Evolutionary conservation across 768 basidiomycete genomes (phyloP).

Genomic region (Imleria badia): DNA sequence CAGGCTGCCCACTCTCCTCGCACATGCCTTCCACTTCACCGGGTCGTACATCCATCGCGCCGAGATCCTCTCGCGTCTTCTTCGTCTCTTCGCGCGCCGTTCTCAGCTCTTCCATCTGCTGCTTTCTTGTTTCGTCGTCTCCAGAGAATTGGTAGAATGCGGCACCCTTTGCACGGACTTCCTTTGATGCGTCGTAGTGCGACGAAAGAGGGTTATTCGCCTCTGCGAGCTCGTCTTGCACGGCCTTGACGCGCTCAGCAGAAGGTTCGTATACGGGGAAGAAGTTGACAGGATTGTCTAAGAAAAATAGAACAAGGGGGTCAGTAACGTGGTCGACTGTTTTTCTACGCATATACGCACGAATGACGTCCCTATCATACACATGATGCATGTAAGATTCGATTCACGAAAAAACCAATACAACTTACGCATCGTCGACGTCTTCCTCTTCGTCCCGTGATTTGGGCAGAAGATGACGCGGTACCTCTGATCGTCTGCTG

Average conservation of each 20-base stretch:
- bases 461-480: constrained; percentile 56
- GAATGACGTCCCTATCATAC: constrained; percentile 54
- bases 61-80: constrained; percentile 54
- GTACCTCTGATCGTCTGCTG: constrained; percentile 71
- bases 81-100: constrained; percentile 70
- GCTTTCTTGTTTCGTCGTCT: constrained; percentile 74
- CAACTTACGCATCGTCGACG: constrained; percentile 56
- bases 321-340: background rate
- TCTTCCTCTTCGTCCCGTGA: constrained; percentile 40
- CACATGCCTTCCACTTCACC: constrained; percentile 82
- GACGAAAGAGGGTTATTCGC: constrained; percentile 62
- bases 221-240: constrained; percentile 69
- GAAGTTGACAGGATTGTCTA: constrained; percentile 79
- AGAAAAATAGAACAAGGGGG: background rate
- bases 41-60: constrained; percentile 58
- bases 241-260: constrained; percentile 72
- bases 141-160: constrained; percentile 89
- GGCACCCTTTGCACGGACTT: constrained; percentile 87
- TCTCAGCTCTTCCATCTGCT: constrained; percentile 83
- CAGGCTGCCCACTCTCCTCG: constrained; percentile 31
- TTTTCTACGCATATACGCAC: constrained; percentile 33
- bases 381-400: constrained; percentile 4
- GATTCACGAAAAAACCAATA: background rate
- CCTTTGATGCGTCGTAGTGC: constrained; percentile 81
- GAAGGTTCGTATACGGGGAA: constrained; percentile 90